These are phyloP conservation scores for Arachis monticola DNA, from an alignment of 331 rosid species.

Conservation along the genomic window DNA sequence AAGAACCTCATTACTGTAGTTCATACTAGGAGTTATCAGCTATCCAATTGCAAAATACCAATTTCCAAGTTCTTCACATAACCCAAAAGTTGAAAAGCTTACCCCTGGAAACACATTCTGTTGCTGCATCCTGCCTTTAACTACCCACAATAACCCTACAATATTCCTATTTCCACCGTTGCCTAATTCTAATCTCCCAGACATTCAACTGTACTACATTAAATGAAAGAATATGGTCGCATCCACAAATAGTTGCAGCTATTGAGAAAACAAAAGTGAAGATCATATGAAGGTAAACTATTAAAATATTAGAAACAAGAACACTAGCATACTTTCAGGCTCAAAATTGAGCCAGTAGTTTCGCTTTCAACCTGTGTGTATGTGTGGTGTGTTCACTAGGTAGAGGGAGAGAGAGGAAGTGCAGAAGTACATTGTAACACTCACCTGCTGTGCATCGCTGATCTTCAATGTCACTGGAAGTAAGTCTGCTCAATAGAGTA, in stretches of 20 bases:
- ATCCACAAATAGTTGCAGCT: background rate
- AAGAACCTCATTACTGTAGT: too few relatives aligned
- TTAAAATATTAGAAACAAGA: constrained; percentile 11
- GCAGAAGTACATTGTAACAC: constrained; percentile 21
- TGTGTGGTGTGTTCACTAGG: background rate
- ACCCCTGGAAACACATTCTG: constrained; percentile 17
- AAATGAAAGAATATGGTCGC: background rate
- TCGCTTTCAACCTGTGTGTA: background rate
- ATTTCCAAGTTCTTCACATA: constrained; percentile 24
- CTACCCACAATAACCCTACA: constrained; percentile 9
- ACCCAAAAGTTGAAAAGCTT: constrained; percentile 11
- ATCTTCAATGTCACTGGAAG: constrained; percentile 57
- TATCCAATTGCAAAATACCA: background rate
- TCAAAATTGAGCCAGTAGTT: constrained; percentile 9
- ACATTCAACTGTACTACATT: background rate
- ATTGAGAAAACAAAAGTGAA: constrained; percentile 4
- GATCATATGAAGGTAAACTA: background rate
- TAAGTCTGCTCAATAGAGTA: constrained; percentile 59
- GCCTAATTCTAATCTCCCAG: constrained; percentile 1
- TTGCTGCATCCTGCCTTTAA: constrained; percentile 5
- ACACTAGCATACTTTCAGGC: constrained; percentile 7
- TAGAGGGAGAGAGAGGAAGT: background rate
- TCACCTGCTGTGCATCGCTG: constrained; percentile 68
- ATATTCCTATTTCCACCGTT: constrained; percentile 17
- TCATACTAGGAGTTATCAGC: too few relatives aligned